Evolutionary conservation across 164 flowering plant genomes (phyloP).

Genomic region (Annona cherimola): DNA sequence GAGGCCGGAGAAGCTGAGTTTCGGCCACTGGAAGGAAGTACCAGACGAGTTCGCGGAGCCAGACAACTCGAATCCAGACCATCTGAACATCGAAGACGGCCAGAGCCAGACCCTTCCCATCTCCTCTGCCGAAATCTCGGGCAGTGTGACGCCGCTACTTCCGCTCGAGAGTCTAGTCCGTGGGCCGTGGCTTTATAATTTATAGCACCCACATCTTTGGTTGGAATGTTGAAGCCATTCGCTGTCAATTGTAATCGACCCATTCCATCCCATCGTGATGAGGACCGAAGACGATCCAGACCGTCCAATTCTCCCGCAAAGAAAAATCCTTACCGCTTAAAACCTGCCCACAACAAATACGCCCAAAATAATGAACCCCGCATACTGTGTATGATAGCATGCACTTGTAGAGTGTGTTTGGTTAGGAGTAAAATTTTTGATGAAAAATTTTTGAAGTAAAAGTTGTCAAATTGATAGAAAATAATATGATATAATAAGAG

Average conservation of each 20-base stretch:
- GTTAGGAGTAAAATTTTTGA: no score
- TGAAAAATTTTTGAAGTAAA: no score
- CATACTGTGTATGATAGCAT: no score
- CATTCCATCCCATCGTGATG: background rate
- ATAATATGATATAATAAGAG: no score
- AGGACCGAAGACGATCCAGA: background rate
- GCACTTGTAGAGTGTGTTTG: no score
- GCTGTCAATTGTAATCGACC: background rate
- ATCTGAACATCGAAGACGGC: background rate
- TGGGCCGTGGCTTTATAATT: background rate
- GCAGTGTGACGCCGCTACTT: background rate
- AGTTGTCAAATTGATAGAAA: no score
- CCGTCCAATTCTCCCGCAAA: background rate
- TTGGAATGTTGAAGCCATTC: background rate
- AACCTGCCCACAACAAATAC: no score
- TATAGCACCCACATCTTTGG: background rate
- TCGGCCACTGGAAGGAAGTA: slow-evolving; percentile 12
- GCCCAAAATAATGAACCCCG: no score
- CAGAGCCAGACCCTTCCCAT: slow-evolving; percentile 12
- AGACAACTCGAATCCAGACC: slow-evolving; percentile 6
- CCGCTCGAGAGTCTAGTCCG: background rate
- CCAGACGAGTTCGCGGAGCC: background rate
- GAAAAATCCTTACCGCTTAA: no score
- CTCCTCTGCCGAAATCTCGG: background rate
- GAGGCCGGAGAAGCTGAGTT: slow-evolving; percentile 10